Base-by-base conservation (phyloP, 345 rosid species). In the Cochlearia excelsa region DNA sequence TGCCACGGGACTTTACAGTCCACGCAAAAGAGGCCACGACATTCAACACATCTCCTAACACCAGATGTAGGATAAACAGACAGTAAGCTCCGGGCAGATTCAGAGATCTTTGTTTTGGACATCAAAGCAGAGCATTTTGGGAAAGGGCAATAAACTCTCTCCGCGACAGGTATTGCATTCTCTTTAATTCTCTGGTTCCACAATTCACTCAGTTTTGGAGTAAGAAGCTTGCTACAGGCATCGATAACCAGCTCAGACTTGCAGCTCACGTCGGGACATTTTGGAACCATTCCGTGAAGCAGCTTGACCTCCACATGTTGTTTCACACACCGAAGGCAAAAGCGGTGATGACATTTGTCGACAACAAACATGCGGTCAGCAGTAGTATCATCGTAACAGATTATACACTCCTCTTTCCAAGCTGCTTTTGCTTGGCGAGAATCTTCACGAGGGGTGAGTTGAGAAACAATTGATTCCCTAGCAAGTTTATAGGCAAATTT, bases 1-100 rank as follows among this genome's bases (percentile, higher is more conserved):
- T 92, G 98, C 96, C 95, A 92, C 16, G 81, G 87, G 41, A 80
- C 95, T 70, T 80, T 86, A 81, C 98, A 92, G 45, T 86, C 46
- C 54, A 84, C 67, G 51, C 96, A 88, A 73, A 92, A 84, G 67
- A 71, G 63, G 7, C 69, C 53, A 44, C 66, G 74, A 34, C 98
- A 88, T 70, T 79, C 74, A 48, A 72, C 51, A 63, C 98, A 92
- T 71, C 70, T 81, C 76, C 90, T 77, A 4, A 77, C 85, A 61
- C 80, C 81, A 8, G 72, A 64, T 11, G 5, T 10, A 8, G 63
- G 71, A 60, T 73, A 77, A 40, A 51, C 34, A 56, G 4, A 54
- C 30, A 63, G n/a, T 28, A 74, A 54, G 51, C 34, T 52, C 38
- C 68, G 70, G 9, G 84, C 66, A 67, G 68, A 59, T 61, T 72